phyloP scores from a whole-genome alignment of 257 asterid genomes.

The Ehretia macrophylla region DNA sequence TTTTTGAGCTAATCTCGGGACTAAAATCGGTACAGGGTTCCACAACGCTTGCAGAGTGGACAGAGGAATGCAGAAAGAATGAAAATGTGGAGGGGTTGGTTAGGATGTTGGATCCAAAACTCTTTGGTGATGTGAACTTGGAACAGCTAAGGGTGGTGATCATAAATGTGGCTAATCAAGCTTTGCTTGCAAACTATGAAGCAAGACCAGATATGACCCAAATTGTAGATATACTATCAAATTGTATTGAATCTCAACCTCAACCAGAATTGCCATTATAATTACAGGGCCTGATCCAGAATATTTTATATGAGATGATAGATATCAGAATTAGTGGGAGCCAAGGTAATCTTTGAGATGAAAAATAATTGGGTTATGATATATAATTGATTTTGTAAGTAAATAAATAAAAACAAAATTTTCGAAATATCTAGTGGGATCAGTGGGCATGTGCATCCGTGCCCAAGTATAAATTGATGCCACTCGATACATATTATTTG shows the following conservation, averaged over 20 bases:
- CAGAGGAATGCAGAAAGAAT: conserved; percentile 46
- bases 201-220: conserved; percentile 65
- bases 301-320: too few relatives aligned
- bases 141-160: conserved; percentile 47
- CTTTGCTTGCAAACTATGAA: conserved; percentile 41
- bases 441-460: too few relatives aligned
- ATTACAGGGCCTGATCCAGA: too few relatives aligned
- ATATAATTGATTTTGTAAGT: too few relatives aligned
- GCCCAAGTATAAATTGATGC: conserved; percentile 7
- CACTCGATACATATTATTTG: too few relatives aligned
- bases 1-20: conserved; percentile 71
- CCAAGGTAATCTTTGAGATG: too few relatives aligned
- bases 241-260: conserved; percentile 33
- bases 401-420: too few relatives aligned
- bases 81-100: conserved; percentile 33
- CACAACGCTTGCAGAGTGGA: conserved; percentile 58
- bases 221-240: conserved; percentile 42
- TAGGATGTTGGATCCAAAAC: conserved; percentile 55
- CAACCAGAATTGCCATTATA: too few relatives aligned
- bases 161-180: conserved; percentile 48
- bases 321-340: too few relatives aligned
- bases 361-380: too few relatives aligned
- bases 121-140: conserved; percentile 26
- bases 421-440: too few relatives aligned
- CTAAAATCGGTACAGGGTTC: conserved; percentile 66